Evolutionary conservation across 2,329 filamentous ascomycete genomes (phyloP).

Genomic region (Pyrenochaeta sp.): DNA sequence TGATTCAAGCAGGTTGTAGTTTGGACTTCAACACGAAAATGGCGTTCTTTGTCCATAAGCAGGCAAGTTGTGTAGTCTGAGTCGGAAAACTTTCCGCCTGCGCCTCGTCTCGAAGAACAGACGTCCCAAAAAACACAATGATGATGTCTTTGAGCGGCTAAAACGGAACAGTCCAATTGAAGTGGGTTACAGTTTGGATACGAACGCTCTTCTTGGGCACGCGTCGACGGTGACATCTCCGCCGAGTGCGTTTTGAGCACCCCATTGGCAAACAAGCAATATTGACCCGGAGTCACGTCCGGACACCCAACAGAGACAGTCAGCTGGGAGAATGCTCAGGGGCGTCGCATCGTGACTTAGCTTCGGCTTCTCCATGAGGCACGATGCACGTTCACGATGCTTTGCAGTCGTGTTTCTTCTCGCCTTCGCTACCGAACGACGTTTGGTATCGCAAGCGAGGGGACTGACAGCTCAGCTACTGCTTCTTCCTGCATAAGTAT

Average conservation of each 20-base stretch:
- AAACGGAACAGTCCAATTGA: neutral
- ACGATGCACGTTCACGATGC: too few relatives aligned
- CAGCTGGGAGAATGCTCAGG: too few relatives aligned
- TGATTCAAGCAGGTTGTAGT: slow-evolving; percentile 1
- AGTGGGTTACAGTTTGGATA: neutral
- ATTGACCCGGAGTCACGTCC: neutral
- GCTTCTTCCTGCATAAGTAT: neutral
- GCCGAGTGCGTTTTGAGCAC: neutral
- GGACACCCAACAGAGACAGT: neutral
- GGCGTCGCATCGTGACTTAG: too few relatives aligned
- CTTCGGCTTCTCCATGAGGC: too few relatives aligned
- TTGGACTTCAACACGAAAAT: neutral
- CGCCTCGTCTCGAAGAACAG: slow-evolving; percentile 1
- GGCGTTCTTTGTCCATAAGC: slow-evolving; percentile 6
- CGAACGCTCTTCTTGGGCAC: neutral
- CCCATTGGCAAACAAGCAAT: neutral
- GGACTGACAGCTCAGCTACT: neutral
- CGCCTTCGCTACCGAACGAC: too few relatives aligned
- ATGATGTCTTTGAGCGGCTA: slow-evolving; percentile 1
- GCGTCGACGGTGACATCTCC: neutral
- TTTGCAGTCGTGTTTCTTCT: too few relatives aligned
- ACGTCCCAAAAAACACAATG: slow-evolving; percentile 1
- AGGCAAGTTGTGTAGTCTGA: neutral
- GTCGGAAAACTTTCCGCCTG: slow-evolving; percentile 5
- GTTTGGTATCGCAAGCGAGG: too few relatives aligned